Evolutionary conservation across 495 filamentous ascomycete species (phyloP).

Genomic region (Xylaria acuta): DNA sequence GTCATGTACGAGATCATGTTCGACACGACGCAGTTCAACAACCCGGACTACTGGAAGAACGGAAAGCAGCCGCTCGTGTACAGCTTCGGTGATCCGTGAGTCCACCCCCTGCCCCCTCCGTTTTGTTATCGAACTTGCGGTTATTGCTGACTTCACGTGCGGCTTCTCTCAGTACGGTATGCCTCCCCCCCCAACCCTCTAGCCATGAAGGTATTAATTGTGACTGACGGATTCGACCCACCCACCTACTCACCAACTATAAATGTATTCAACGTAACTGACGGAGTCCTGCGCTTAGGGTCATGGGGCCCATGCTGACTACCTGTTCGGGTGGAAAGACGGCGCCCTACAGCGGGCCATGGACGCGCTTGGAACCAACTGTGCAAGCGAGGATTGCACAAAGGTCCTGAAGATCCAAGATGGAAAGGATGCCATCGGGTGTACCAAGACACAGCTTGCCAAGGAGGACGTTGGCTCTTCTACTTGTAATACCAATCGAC

Average conservation of each 20-base stretch:
- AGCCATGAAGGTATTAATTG: no score
- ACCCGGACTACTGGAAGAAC: slow-evolving; percentile 43
- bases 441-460: slow-evolving; percentile 44
- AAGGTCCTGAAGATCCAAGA: slow-evolving; percentile 44
- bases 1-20: slow-evolving; percentile 53
- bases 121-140: background rate
- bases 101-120: slow-evolving; percentile 8
- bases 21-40: slow-evolving; percentile 38
- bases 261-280: no score
- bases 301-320: slow-evolving; percentile 47
- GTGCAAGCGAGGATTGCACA: slow-evolving; percentile 43
- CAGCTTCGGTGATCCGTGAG: slow-evolving; percentile 46
- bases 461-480: slow-evolving; percentile 39
- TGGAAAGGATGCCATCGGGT: slow-evolving; percentile 39
- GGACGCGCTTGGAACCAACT: slow-evolving; percentile 41
- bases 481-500: slow-evolving; percentile 14
- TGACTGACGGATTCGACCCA: no score
- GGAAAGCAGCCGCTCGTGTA: slow-evolving; percentile 51
- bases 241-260: no score
- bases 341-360: slow-evolving; percentile 49
- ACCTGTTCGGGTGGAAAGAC: slow-evolving; percentile 54
- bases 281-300: no score
- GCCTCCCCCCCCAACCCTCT: no score
- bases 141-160: slow-evolving; percentile 23
- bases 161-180: slow-evolving; percentile 29